Evolutionary conservation across 2,329 filamentous ascomycete species (phyloP), one percentile per base, ranked within the genome.

Genomic region (Bipolaris victoriae): DNA sequence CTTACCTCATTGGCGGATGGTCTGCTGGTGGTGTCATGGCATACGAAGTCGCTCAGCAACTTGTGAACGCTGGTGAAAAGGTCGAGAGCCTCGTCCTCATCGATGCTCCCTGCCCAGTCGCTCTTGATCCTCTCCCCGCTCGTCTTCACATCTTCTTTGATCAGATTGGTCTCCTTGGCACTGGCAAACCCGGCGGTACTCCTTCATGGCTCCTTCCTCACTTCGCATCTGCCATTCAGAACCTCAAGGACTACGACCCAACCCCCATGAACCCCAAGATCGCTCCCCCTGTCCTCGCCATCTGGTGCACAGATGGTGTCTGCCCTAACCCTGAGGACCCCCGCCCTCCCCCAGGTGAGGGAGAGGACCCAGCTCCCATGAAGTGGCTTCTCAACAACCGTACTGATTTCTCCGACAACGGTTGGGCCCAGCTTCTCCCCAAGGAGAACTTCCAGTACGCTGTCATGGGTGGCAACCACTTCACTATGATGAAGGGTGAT

Each of bases 251-350:
- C 70, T 92, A 92, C 76, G 84, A 86, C 11, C 86, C 88, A 6
- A 82, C 83, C 65, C 85, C 85, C 3, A 86, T 90, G 69, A 80
- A 87, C 35, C 79, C 81, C 45, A 82, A 81, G 7, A 82, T 80
- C 60, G 85, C 84, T 37, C 87, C 89, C 37, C 83, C 84, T 20
- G 85, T 87, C 3, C 85, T 84, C 62, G 81, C 86, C 37, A 86
- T 92, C 65, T 92, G 88, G 86, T 90, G 88, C 69, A 85, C 87
- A 61, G 88, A 92, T 57, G 89, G 89, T 60, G 88, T 92, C 3
- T 90, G 88, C 79, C 84, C 88, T 62, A 79, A 84, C 53, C 85
- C 87, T 5, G 82, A 83, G 47, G 88, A 90, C 72, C 88, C 87
- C 39, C 82, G 85, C 41, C 88, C 88, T 80, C 67, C 88, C 82